Base-by-base conservation (phyloP, 331 rosid species). In the Erythrophleum ivorense region DNA sequence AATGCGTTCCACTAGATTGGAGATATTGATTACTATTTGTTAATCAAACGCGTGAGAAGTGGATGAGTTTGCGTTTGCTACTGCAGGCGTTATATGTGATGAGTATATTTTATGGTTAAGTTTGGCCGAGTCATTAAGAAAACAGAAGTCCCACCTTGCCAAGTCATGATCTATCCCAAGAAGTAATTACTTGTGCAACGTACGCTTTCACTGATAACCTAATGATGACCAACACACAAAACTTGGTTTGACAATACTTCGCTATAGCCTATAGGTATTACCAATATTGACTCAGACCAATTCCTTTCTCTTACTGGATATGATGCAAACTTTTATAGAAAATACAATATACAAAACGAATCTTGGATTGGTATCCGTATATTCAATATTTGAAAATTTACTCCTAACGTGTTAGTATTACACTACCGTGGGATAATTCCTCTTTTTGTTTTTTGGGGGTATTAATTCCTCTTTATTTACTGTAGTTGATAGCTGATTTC, bases 121-220 rank as follows among this genome's bases (percentile, higher is more conserved):
- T 43, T 43, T 43, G 7, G 48, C 48, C 5, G 9, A 43, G 48
- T 43, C 48, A 43, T 43, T 43, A 43, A 43, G 7, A 7, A 43
- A 48, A 36, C 5, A 24, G 29, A 24, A 24, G 29, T 24, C 29
- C 29, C 29, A 24, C 29, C 29, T 24, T 24, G 29, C 59, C 59
- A 53, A 53, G 14, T 55, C 11, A 18, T 55, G 62, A 76, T 55
- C 29, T 66, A 24, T 48, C 33, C 34, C 21, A 0, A 7, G 24
- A 50, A 66, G 66, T 84, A 68, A 84, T 43, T 70, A 12, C 81
- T 79, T 85, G 85, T 79, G 69, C 78, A 40, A 75, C 5, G 29
- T 24, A 24, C 29, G 53, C 65, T 62, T 63, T 73, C 79, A 54
- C 68, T 55, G 87, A 74, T 87, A 73, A 80, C 88, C 90, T 85